These are phyloP conservation scores for Pleurotus djamor DNA, from an alignment of 768 basidiomycete species.

Conservation along the genomic window DNA sequence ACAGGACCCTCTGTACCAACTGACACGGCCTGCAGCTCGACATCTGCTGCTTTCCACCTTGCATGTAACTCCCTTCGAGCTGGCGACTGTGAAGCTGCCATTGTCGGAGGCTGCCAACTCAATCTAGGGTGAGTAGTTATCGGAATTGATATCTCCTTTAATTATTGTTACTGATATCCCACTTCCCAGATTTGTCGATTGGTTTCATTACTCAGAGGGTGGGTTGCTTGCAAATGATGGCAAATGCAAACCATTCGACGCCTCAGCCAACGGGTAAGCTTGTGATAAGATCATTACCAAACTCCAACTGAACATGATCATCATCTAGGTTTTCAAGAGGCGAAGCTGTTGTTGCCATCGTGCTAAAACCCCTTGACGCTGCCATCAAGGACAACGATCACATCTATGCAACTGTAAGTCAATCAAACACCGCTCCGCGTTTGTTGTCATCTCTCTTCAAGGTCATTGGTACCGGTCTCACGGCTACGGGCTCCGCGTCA, in stretches of 20 bases:
- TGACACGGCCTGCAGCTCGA: neutral
- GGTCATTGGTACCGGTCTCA: constrained; percentile 38
- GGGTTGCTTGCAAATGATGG: constrained; percentile 36
- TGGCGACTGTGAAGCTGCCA: constrained; percentile 46
- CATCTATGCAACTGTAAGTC: constrained; percentile 37
- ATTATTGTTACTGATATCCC: neutral
- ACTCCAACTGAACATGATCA: neutral
- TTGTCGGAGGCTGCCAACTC: constrained; percentile 43
- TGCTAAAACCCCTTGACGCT: constrained; percentile 34
- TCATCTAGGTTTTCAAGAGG: constrained; percentile 30
- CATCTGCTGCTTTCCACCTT: constrained; percentile 16
- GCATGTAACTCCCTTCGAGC: constrained; percentile 38
- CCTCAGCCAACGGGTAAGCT: constrained; percentile 36
- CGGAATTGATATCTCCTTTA: neutral
- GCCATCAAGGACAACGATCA: constrained; percentile 36
- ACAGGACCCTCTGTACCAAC: neutral
- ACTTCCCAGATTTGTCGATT: constrained; percentile 26
- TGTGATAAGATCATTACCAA: no score
- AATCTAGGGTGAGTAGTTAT: constrained; percentile 29
- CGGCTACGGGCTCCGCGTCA: constrained; percentile 29
- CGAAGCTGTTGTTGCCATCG: constrained; percentile 35
- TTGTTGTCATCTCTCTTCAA: no score
- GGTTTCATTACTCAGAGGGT: constrained; percentile 31
- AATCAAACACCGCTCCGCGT: no score
- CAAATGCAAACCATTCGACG: constrained; percentile 43